Conservation (phyloP, 495 filamentous ascomycete genomes). For the Trichodelitschia bisporula region DNA sequence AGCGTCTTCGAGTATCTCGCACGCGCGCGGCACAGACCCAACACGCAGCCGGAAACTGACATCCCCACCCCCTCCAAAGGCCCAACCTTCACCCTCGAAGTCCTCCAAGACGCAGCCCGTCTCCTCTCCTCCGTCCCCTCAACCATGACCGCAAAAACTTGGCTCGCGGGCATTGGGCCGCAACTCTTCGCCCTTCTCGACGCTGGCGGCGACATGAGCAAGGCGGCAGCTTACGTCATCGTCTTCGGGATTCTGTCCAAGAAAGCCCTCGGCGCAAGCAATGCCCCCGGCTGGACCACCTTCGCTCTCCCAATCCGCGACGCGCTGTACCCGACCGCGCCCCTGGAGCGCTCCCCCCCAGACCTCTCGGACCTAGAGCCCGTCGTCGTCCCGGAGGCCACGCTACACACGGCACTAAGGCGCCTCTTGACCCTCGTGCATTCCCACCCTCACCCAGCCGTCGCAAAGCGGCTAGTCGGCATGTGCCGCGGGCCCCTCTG, state of each 20-base stretch:
- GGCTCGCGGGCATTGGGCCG: slow-evolving; percentile 37
- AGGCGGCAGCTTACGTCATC: slow-evolving; percentile 45
- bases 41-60: too few relatives aligned
- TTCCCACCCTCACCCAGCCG: slow-evolving; percentile 46
- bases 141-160: slow-evolving; percentile 27
- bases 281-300: slow-evolving; percentile 40
- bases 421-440: slow-evolving; percentile 31
- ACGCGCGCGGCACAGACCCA: too few relatives aligned
- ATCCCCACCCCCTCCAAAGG: too few relatives aligned
- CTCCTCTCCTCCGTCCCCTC: slow-evolving; percentile 38
- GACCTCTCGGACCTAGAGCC: slow-evolving; percentile 4
- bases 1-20: too few relatives aligned
- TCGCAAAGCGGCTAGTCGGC: slow-evolving; percentile 42
- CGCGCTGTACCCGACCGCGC: slow-evolving; percentile 37
- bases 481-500: too few relatives aligned
- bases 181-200: slow-evolving; percentile 45
- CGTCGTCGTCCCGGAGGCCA: slow-evolving; percentile 19
- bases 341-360: too few relatives aligned
- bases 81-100: slow-evolving; percentile 27
- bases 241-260: slow-evolving; percentile 48
- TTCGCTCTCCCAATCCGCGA: slow-evolving; percentile 40
- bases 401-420: slow-evolving; percentile 24
- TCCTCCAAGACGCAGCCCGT: slow-evolving; percentile 37
- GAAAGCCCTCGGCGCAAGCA: slow-evolving; percentile 39
- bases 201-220: slow-evolving; percentile 37